A percentile compares a stretch with the other conserved stretches of the same genome.
phyloP scores from a whole-genome alignment of 768 basidiomycete genomes.

The Amanita brunnescens region DNA sequence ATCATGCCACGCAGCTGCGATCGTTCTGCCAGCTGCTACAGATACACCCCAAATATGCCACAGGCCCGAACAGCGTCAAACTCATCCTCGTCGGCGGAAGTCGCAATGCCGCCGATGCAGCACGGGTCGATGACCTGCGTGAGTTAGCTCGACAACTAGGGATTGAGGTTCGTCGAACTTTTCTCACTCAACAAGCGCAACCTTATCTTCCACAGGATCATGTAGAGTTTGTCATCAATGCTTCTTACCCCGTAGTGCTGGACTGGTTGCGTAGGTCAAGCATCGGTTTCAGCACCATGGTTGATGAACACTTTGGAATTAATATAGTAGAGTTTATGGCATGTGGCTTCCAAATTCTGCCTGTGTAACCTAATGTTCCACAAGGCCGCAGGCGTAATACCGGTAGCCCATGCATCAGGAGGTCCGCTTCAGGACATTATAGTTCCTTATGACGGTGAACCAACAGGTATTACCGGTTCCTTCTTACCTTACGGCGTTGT shows the following conservation, averaged over 20 bases:
- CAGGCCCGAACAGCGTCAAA: slow-evolving; percentile 28
- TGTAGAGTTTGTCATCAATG: slow-evolving; percentile 79
- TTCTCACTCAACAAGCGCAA: background rate
- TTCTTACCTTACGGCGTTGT: background rate
- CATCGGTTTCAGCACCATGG: slow-evolving; percentile 92
- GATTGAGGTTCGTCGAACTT: slow-evolving; percentile 43
- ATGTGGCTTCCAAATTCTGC: slow-evolving; percentile 12
- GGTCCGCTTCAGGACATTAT: slow-evolving; percentile 91
- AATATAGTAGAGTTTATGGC: slow-evolving; percentile 98
- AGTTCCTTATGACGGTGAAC: slow-evolving; percentile 62
- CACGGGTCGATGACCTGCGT: slow-evolving; percentile 55
- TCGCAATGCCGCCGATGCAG: slow-evolving; percentile 68
- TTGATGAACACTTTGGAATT: slow-evolving; percentile 98
- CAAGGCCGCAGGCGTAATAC: slow-evolving; percentile 90
- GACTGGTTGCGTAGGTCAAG: slow-evolving; percentile 65
- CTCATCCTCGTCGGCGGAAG: slow-evolving; percentile 81
- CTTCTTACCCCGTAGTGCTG: slow-evolving; percentile 63
- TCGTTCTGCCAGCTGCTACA: slow-evolving; percentile 57
- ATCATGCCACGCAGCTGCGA: slow-evolving; percentile 71
- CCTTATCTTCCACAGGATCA: slow-evolving; percentile 37
- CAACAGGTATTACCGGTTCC: slow-evolving; percentile 43
- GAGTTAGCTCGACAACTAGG: slow-evolving; percentile 50
- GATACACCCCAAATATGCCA: slow-evolving; percentile 50
- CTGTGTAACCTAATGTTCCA: background rate
- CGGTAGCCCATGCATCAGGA: slow-evolving; percentile 87